Percentiles rank a stretch among this genome's conserved stretches.
phyloP scores from a whole-genome alignment of 192 early-diverging fungal genomes.

The Piromyces finnis region DNA sequence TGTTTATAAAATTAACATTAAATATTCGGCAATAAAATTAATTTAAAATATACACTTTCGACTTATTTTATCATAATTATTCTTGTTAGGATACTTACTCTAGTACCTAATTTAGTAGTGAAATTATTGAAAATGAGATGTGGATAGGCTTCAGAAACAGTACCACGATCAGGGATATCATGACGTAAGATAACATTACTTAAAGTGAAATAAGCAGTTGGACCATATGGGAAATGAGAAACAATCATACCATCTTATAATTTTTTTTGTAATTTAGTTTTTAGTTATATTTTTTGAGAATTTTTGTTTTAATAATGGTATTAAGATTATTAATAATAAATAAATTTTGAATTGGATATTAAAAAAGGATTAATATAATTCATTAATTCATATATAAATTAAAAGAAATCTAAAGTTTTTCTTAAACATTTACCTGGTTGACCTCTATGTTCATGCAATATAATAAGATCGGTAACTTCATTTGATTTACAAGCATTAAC shows the following conservation, averaged over 20 bases:
- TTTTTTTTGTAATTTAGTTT: too few species aligned
- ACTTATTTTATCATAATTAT: too few species aligned
- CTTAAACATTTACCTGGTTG: constrained; percentile 59
- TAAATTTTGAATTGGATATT: too few species aligned
- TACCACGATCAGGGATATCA: constrained; percentile 91
- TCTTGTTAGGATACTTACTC: constrained; percentile 23
- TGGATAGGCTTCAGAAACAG: constrained; percentile 91
- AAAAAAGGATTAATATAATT: too few species aligned
- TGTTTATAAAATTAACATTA: too few species aligned
- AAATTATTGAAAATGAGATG: constrained; percentile 96
- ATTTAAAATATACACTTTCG: too few species aligned
- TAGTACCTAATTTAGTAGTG: constrained; percentile 61
- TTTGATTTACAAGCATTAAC: constrained; percentile 87
- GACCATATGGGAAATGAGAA: constrained; percentile 92
- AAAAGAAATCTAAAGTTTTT: too few species aligned
- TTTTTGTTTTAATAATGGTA: too few species aligned
- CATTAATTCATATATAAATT: too few species aligned
- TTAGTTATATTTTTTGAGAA: too few species aligned
- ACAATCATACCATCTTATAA: constrained; percentile 86
- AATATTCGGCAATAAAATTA: too few species aligned
- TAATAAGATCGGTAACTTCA: constrained; percentile 88
- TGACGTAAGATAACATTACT: constrained; percentile 95
- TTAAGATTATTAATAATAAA: too few species aligned
- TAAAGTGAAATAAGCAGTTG: constrained; percentile 91
- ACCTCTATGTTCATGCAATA: constrained; percentile 87